phyloP scores from a whole-genome alignment of 345 rosid genomes.

The Erysimum cheiranthoides region DNA sequence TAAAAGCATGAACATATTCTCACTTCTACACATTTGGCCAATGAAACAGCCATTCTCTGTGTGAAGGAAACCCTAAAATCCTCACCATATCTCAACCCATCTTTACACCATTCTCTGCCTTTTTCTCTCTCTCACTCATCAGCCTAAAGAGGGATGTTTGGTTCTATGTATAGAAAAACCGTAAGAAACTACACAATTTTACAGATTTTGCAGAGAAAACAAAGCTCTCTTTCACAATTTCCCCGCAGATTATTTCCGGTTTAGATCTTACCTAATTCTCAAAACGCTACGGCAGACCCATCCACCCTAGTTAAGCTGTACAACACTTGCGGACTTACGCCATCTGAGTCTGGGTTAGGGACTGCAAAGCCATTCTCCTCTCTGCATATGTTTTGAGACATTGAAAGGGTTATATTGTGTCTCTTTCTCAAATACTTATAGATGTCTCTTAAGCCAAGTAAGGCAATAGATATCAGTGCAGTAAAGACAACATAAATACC shows the following conservation, averaged over 20 bases:
- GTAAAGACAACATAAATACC: background rate
- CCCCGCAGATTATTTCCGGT: conserved; percentile 48
- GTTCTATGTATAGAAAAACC: conserved; percentile 57
- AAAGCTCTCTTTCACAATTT: conserved; percentile 41
- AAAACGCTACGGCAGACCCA: conserved; percentile 46
- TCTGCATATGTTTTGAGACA: conserved; percentile 23
- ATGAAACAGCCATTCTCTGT: conserved; percentile 47
- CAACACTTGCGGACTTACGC: conserved; percentile 34
- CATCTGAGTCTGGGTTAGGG: conserved; percentile 22
- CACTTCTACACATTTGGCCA: conserved; percentile 57
- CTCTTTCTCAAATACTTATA: background rate
- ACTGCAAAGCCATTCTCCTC: conserved; percentile 43
- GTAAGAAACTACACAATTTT: conserved; percentile 70
- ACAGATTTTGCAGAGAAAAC: conserved; percentile 64
- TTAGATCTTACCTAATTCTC: conserved; percentile 46
- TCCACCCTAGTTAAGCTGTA: conserved; percentile 43
- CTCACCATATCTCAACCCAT: conserved; percentile 48
- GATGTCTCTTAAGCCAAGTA: background rate
- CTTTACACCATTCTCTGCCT: conserved; percentile 58
- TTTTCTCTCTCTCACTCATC: conserved; percentile 47
- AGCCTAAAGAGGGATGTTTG: conserved; percentile 45
- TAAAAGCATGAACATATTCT: conserved; percentile 51
- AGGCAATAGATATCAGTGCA: background rate
- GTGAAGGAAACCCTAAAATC: conserved; percentile 48
- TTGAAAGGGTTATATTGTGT: background rate